Evolutionary conservation across 169 alveolate genomes (phyloP).

Genomic region (Plasmodium relictum): DNA sequence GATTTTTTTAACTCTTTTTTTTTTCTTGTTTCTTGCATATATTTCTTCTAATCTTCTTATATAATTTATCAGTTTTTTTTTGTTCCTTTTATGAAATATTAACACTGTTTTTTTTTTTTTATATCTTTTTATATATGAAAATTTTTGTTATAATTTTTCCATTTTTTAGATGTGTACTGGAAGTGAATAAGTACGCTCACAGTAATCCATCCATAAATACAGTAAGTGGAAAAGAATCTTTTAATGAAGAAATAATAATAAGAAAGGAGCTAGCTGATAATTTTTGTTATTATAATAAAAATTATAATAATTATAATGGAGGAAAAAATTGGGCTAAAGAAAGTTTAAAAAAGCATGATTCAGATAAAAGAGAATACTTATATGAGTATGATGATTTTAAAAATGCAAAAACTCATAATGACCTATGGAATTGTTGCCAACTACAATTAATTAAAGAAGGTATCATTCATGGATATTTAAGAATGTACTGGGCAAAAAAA

Average conservation of each 20-base stretch:
- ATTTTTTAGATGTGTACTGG: constrained; percentile 34
- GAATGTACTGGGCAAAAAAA: constrained; percentile 89
- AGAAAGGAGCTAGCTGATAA: constrained; percentile 84
- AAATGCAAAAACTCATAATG: constrained; percentile 87
- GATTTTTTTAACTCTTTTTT: not conserved
- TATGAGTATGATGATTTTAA: constrained; percentile 78
- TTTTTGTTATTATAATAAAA: constrained; percentile 81
- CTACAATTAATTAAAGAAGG: constrained; percentile 84
- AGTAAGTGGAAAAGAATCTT: constrained; percentile 31
- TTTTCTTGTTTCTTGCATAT: not conserved
- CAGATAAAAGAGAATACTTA: constrained; percentile 84
- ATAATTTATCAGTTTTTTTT: too few species aligned
- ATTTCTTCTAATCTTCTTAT: not conserved
- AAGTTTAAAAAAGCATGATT: constrained; percentile 79
- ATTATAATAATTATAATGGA: constrained; percentile 84
- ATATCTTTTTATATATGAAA: not conserved
- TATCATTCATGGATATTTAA: constrained; percentile 87
- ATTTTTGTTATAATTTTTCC: not conserved
- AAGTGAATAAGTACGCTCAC: constrained; percentile 34
- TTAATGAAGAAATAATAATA: constrained; percentile 63
- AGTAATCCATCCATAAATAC: constrained; percentile 22
- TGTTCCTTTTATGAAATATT: not conserved
- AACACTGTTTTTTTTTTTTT: not conserved
- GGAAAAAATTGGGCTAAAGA: constrained; percentile 89
- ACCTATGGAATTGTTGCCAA: constrained; percentile 88